Evolutionary conservation across 306 rosid species (phyloP), one percentile per base, ranked within the genome.

Genomic region (Morella rubra): DNA sequence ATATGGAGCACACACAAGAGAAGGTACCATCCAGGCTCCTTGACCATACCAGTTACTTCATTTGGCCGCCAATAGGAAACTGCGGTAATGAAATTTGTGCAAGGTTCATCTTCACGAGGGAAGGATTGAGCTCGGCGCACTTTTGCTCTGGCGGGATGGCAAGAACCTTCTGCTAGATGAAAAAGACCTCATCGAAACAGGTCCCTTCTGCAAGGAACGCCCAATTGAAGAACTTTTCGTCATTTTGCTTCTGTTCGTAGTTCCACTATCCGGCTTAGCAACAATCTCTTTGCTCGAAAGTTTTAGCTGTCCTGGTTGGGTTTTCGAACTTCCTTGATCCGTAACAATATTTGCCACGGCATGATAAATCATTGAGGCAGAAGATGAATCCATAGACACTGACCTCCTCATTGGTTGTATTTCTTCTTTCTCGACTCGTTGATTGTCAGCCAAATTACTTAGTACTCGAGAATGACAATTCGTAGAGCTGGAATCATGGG

Each of bases 121-220:
- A 62, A 84, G 81, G 46, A 76, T 72, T 73, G 84, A 86, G 79
- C 95, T 90, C 69, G 37, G 37, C 37, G 44, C 86, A 61, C 88
- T 90, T 79, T 84, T 87, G 51, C 71, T 27, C 66, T 87, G 89
- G 60, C 49, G 79, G 40, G 87, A 73, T 24, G 73, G 66, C 32
- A 65, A 71, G 19, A 68, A 62, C 64, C 82, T 87, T 44, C 71
- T 81, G 69, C 73, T 75, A 8, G 78, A 72, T 13, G 95, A 82
- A 20, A 69, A 67, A 2, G 90, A 82, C 68, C 84, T 84, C 85
- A 80, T 76, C 22, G 87, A 82, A 16, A 65, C n/a, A 1, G 90
- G 70, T 55, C 79, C 81, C 84, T 85, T 90, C 75, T 87, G 87
- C 75, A 87, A 69, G 7, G 75, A 79, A 51, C 67, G 46, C 71